Conservation (phyloP, 805 yeast genomes). For the Zygotorulaspora florentina region DNA sequence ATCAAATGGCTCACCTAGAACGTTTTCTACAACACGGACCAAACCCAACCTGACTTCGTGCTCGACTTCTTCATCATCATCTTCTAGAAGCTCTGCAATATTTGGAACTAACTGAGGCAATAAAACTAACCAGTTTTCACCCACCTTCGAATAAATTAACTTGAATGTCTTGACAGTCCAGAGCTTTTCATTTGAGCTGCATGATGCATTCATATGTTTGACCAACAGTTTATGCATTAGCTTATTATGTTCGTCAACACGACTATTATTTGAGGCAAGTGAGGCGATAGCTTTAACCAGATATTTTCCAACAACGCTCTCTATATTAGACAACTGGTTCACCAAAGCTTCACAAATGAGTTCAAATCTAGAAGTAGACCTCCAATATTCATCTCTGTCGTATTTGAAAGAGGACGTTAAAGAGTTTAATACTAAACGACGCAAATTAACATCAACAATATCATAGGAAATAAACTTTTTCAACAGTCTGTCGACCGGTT, state of each 20-base stretch:
- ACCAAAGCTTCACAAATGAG: constrained; percentile 58
- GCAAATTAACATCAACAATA: constrained; percentile 49
- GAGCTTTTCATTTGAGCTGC: constrained; percentile 54
- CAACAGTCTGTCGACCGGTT: constrained; percentile 59
- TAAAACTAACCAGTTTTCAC: constrained; percentile 88
- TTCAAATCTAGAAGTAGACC: constrained; percentile 78
- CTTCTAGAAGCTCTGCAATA: constrained; percentile 92
- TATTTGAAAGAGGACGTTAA: constrained; percentile 76
- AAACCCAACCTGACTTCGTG: constrained; percentile 84
- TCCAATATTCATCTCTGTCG: constrained; percentile 96
- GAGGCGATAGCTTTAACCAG: constrained; percentile 76
- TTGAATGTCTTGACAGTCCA: constrained; percentile 82
- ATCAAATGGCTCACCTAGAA: constrained; percentile 92
- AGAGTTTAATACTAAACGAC: constrained; percentile 70
- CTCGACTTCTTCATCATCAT: constrained; percentile 92
- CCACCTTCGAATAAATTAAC: constrained; percentile 80
- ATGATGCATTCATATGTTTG: constrained; percentile 62
- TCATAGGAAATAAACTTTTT: constrained; percentile 44
- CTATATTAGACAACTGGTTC: constrained; percentile 62
- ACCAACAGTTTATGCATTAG: constrained; percentile 59
- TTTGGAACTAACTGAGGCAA: constrained; percentile 93
- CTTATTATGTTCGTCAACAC: constrained; percentile 72
- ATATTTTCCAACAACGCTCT: constrained; percentile 71
- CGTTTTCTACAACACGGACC: constrained; percentile 86
- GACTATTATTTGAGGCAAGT: constrained; percentile 64